Evolutionary conservation across 306 rosid genomes (phyloP).

Genomic region (Pterocarpus santalinus): DNA sequence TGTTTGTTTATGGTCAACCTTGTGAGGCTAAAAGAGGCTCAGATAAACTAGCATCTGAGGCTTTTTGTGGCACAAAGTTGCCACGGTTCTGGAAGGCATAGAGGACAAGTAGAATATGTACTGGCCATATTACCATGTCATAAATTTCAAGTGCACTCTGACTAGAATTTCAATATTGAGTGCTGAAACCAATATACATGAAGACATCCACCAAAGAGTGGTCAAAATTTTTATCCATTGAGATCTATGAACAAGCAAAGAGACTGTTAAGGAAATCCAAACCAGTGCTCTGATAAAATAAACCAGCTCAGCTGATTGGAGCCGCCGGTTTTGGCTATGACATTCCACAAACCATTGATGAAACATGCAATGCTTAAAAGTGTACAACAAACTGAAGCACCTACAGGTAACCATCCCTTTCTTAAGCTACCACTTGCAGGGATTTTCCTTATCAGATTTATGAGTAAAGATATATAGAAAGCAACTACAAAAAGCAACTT

Average conservation of each 20-base stretch:
- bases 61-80: conserved; percentile 30
- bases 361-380: conserved; percentile 52
- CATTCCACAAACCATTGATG: conserved; percentile 45
- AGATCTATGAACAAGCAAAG: conserved; percentile 55
- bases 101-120: conserved; percentile 53
- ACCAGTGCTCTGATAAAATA: conserved; percentile 51
- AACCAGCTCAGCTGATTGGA: conserved; percentile 29
- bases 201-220: conserved; percentile 62
- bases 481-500: conserved; percentile 46
- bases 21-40: conserved; percentile 26
- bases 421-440: background rate
- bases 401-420: conserved; percentile 36
- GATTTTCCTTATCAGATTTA: conserved; percentile 33
- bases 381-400: conserved; percentile 55
- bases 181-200: conserved; percentile 48
- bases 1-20: conserved; percentile 43
- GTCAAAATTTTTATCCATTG: conserved; percentile 50
- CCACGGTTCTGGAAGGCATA: conserved; percentile 52
- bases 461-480: conserved; percentile 38
- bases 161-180: conserved; percentile 51
- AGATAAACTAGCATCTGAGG: background rate
- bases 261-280: conserved; percentile 60
- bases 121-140: conserved; percentile 50
- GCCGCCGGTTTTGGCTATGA: conserved; percentile 36
- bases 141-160: conserved; percentile 26